Evolutionary conservation across 495 filamentous ascomycete genomes (phyloP).

Genomic region (Chaetomium cochliodes): DNA sequence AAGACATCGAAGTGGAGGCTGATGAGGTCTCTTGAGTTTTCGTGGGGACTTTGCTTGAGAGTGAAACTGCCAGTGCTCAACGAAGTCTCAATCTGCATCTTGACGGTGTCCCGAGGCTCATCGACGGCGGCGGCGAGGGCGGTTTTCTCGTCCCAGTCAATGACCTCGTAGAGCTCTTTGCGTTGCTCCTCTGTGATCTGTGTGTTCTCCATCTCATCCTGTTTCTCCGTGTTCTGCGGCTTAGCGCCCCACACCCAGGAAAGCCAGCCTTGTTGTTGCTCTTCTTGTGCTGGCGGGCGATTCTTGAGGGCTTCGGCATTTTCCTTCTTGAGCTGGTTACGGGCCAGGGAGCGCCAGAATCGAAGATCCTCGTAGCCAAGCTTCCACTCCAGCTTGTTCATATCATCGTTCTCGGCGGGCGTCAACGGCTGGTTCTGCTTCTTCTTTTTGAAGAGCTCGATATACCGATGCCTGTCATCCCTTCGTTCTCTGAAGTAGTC

Average conservation of each 20-base stretch:
- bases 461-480: constrained; percentile 86
- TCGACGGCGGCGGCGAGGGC: constrained; percentile 83
- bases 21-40: constrained; percentile 72
- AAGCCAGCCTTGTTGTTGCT: constrained; percentile 73
- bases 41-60: constrained; percentile 81
- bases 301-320: constrained; percentile 70
- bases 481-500: constrained; percentile 87
- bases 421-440: constrained; percentile 75
- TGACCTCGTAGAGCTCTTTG: constrained; percentile 93
- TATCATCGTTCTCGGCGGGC: constrained; percentile 64
- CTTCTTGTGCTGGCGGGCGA: constrained; percentile 43
- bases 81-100: constrained; percentile 85
- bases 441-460: constrained; percentile 88
- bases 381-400: constrained; percentile 79
- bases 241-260: constrained; percentile 87
- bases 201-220: constrained; percentile 61
- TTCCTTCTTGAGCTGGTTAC: constrained; percentile 93
- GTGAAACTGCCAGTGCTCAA: constrained; percentile 93
- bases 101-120: constrained; percentile 82
- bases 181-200: constrained; percentile 92
- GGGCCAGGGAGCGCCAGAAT: constrained; percentile 92
- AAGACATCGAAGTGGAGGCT: constrained; percentile 92
- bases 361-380: constrained; percentile 92
- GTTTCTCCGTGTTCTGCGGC: constrained; percentile 56
- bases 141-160: constrained; percentile 97